These are phyloP conservation scores for Acer negundo DNA, from an alignment of 345 rosid genomes.

Conservation along the genomic window DNA sequence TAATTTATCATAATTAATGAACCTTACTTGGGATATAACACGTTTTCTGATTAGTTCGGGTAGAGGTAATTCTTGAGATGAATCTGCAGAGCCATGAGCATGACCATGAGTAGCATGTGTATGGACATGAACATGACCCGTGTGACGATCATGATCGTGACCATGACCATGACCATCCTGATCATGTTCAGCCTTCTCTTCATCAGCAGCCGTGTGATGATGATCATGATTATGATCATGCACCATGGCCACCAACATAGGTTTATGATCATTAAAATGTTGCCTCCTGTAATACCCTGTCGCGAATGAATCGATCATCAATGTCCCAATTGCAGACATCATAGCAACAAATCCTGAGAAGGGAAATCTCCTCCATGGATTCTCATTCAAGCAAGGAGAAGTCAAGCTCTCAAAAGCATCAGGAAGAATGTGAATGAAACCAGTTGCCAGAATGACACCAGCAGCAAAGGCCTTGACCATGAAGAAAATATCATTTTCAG, in stretches of 20 bases:
- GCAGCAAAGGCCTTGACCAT: constrained; percentile 68
- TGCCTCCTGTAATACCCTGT: constrained; percentile 48
- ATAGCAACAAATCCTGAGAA: constrained; percentile 61
- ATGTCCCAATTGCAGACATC: constrained; percentile 52
- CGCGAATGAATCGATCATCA: constrained; percentile 59
- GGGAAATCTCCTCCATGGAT: constrained; percentile 61
- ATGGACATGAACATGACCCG: constrained; percentile 59
- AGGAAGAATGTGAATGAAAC: constrained; percentile 67
- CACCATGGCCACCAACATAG: constrained; percentile 9
- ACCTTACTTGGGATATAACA: constrained; percentile 50
- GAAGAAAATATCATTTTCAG: constrained; percentile 60
- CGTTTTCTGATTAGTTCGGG: constrained; percentile 47
- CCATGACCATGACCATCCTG: constrained; percentile 21
- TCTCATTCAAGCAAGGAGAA: constrained; percentile 43
- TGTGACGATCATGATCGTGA: constrained; percentile 36
- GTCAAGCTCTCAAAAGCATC: constrained; percentile 57
- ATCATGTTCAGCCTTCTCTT: constrained; percentile 24
- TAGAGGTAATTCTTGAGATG: constrained; percentile 10
- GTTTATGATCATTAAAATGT: constrained; percentile 29
- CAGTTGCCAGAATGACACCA: constrained; percentile 67
- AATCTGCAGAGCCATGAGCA: constrained; percentile 53
- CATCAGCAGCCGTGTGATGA: constrained; percentile 27
- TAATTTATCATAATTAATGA: neutral
- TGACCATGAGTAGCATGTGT: constrained; percentile 68
- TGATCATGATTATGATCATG: neutral